phyloP scores from a whole-genome alignment of 441 rosid genomes.

The Iberis amara region DNA sequence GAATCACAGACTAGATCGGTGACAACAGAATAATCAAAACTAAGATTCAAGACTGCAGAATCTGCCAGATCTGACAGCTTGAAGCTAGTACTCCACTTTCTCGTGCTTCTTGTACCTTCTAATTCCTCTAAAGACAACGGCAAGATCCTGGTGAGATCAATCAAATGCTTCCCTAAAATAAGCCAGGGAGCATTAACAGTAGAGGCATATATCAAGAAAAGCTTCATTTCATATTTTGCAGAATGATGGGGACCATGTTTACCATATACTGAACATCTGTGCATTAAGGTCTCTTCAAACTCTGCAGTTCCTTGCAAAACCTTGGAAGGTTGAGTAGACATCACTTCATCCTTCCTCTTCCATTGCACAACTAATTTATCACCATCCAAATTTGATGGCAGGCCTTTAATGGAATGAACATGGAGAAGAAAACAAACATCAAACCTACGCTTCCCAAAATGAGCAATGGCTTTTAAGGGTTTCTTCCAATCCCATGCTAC shows the following conservation, averaged over 20 bases:
- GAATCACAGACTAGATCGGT: conserved; percentile 30
- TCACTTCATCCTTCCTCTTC: conserved; percentile 63
- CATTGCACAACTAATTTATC: conserved; percentile 51
- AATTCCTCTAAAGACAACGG: conserved; percentile 42
- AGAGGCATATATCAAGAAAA: conserved; percentile 48
- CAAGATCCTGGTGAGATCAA: conserved; percentile 73
- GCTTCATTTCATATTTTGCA: conserved; percentile 57
- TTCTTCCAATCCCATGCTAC: conserved; percentile 76
- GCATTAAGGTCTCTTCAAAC: conserved; percentile 66
- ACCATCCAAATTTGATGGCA: conserved; percentile 47
- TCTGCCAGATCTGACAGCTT: conserved; percentile 57
- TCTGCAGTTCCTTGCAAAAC: conserved; percentile 50
- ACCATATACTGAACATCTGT: conserved; percentile 52
- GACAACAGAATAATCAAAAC: conserved; percentile 55
- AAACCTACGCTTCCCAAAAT: conserved; percentile 48
- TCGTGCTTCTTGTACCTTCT: conserved; percentile 45
- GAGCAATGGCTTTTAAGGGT: conserved; percentile 61
- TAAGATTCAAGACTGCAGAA: conserved; percentile 66
- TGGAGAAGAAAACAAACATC: conserved; percentile 63
- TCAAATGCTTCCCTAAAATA: conserved; percentile 62
- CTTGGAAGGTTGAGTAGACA: conserved; percentile 44
- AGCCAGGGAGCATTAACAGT: conserved; percentile 41
- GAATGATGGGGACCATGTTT: conserved; percentile 50
- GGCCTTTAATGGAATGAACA: conserved; percentile 69
- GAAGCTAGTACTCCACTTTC: conserved; percentile 71